Percentiles rank a stretch among this genome's conserved stretches.
These are phyloP conservation scores for Rickenella mellea DNA, from an alignment of 768 basidiomycete genomes.

Conservation along the genomic window DNA sequence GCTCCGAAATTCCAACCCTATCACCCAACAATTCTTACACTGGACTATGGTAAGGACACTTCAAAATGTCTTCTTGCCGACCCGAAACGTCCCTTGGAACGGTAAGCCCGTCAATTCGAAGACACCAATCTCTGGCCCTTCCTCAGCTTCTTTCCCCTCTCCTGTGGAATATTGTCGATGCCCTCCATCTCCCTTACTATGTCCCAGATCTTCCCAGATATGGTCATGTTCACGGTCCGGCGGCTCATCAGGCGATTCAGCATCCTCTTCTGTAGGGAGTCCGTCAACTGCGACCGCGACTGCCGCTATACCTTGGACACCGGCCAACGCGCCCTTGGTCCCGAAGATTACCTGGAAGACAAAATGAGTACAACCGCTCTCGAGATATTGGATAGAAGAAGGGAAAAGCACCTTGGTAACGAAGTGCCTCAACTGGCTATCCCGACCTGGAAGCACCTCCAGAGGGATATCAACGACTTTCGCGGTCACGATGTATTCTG, in stretches of 20 bases:
- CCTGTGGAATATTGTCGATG: too few species aligned
- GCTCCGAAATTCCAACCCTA: too few species aligned
- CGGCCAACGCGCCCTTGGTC: conserved; percentile 54
- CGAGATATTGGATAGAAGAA: conserved; percentile 2
- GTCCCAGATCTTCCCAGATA: neutral
- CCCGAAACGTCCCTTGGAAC: conserved; percentile 52
- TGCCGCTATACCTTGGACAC: conserved; percentile 53
- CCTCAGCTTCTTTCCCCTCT: conserved; percentile 10
- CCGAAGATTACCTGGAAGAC: conserved; percentile 56
- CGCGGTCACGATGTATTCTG: conserved; percentile 50
- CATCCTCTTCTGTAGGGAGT: conserved; percentile 39
- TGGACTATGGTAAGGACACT: neutral
- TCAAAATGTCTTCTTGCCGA: conserved; percentile 43
- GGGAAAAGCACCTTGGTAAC: conserved; percentile 55
- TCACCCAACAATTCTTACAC: too few species aligned
- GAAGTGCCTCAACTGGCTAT: conserved; percentile 68
- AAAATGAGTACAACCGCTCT: neutral
- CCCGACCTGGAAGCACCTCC: conserved; percentile 67
- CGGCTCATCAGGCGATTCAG: too few species aligned
- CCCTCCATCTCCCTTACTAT: neutral
- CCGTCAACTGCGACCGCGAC: conserved; percentile 53
- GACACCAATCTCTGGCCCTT: conserved; percentile 24
- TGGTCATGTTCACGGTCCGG: neutral
- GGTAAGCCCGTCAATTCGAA: conserved; percentile 58
- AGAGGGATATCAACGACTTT: conserved; percentile 66